These are phyloP conservation scores for Schwanniomyces etchellsii DNA, from an alignment of 1,139 yeast genomes.

Conservation along the genomic window DNA sequence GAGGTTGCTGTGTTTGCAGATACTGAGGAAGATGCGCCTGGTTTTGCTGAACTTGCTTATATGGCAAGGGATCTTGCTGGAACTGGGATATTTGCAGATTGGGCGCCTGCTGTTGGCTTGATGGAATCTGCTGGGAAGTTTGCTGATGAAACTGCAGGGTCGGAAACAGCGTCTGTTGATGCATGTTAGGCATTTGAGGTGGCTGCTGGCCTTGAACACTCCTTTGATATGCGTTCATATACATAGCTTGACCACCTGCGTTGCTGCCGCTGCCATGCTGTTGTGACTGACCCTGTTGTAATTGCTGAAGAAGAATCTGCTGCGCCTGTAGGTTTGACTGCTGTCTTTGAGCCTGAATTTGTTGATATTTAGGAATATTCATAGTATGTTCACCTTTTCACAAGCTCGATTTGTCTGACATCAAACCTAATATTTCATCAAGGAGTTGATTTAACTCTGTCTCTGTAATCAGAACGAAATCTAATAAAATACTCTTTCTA, in stretches of 20 bases:
- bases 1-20: constrained; percentile 15
- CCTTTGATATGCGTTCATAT: constrained; percentile 24
- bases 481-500: no score
- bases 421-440: not conserved
- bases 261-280: constrained; percentile 10
- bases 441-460: not conserved
- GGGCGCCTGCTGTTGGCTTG: constrained; percentile 22
- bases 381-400: constrained; percentile 7
- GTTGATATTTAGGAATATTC: constrained; percentile 31
- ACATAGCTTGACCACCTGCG: constrained; percentile 17
- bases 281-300: constrained; percentile 33
- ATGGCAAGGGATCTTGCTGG: constrained; percentile 18
- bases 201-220: constrained; percentile 15
- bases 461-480: no score
- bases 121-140: constrained; percentile 22
- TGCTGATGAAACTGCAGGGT: constrained; percentile 19
- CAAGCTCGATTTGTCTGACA: not conserved
- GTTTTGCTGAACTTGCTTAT: constrained; percentile 17
- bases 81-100: constrained; percentile 23
- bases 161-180: constrained; percentile 3
- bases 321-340: constrained; percentile 36
- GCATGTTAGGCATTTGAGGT: constrained; percentile 11
- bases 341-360: constrained; percentile 20
- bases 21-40: constrained; percentile 18
- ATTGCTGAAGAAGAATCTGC: constrained; percentile 40